Conservation (phyloP, 331 rosid species). For the Dryas integrifolia region DNA sequence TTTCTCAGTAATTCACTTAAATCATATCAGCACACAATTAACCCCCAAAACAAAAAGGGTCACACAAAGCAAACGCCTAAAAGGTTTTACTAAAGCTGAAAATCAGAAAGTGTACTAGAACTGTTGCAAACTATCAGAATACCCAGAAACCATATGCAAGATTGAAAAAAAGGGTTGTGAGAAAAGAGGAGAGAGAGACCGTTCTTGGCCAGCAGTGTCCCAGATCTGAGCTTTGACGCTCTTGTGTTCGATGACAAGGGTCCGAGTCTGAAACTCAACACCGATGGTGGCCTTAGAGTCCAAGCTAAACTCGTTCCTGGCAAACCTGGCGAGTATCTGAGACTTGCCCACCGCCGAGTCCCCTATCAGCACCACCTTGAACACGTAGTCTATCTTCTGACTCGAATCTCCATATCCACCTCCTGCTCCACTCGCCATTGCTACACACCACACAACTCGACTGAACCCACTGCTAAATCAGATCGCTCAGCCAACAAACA, state of each 20-base stretch:
- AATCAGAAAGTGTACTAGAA: not conserved
- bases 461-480: not conserved
- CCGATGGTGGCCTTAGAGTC: constrained; percentile 98
- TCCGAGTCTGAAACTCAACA: constrained; percentile 93
- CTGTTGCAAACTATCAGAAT: not conserved
- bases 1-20: not conserved
- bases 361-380: constrained; percentile 94
- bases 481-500: not conserved
- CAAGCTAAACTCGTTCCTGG: constrained; percentile 92
- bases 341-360: constrained; percentile 99
- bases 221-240: constrained; percentile 99
- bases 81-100: not conserved
- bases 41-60: not conserved
- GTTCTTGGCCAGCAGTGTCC: constrained; percentile 99
- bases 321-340: constrained; percentile 85
- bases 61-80: not conserved
- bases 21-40: not conserved
- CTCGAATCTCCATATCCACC: constrained; percentile 65
- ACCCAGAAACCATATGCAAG: not conserved
- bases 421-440: constrained; percentile 68
- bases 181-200: constrained; percentile 38
- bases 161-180: not conserved
- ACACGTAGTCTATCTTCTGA: constrained; percentile 95
- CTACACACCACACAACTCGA: too few species aligned
- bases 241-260: constrained; percentile 83